phyloP scores from a whole-genome alignment of 1,284 basidiomycete species.

The Rhodotorula sp. region DNA sequence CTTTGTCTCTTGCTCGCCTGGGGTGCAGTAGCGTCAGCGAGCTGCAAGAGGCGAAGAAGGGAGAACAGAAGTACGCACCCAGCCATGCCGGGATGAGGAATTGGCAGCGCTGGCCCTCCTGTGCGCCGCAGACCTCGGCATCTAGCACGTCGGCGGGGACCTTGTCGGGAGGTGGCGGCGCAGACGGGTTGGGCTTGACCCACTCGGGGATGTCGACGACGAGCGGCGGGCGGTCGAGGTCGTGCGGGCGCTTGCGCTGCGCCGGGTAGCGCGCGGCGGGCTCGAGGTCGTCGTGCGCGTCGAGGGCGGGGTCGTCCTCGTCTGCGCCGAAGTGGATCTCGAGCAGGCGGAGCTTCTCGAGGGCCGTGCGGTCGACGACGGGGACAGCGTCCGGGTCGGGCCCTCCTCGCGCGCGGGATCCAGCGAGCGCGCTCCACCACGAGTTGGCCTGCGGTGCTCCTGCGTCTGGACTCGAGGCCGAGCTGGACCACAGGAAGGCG shows the following conservation, averaged over 20 bases:
- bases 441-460: no score
- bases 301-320: slow-evolving; percentile 15
- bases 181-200: slow-evolving; percentile 14
- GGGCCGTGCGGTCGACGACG: slow-evolving; percentile 30
- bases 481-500: background rate
- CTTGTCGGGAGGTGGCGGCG: background rate
- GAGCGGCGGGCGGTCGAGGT: slow-evolving; percentile 28
- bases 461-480: background rate
- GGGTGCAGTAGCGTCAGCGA: background rate
- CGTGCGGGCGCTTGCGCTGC: background rate
- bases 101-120: slow-evolving; percentile 17
- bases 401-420: background rate
- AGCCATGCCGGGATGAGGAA: slow-evolving; percentile 47
- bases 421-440: background rate
- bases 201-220: slow-evolving; percentile 33
- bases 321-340: slow-evolving; percentile 42
- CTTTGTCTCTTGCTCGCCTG: slow-evolving; percentile 49
- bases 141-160: slow-evolving; percentile 34
- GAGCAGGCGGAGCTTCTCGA: slow-evolving; percentile 43
- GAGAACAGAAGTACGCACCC: slow-evolving; percentile 11
- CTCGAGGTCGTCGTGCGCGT: background rate
- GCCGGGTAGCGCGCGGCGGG: background rate
- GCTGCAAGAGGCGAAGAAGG: background rate
- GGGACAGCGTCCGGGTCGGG: slow-evolving; percentile 9
- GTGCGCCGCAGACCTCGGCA: slow-evolving; percentile 23